phyloP scores from a whole-genome alignment of 345 rosid genomes.

The rapeseed (Brassica napus) region Da-Ae NC_063450.1:49141501-49142000 shows the following conservation, averaged over 20 bases:
- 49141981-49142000: background rate
- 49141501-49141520: background rate
- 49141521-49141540: background rate
- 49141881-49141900: constrained; percentile 55
- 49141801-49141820: background rate
- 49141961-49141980: background rate
- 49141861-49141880: constrained; percentile 51
- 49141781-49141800: background rate
- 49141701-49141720: background rate
- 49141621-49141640: background rate
- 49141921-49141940: constrained; percentile 47
- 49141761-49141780: background rate
- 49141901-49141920: constrained; percentile 42
- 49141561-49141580: background rate
- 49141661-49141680: background rate
- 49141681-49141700: constrained; percentile 8
- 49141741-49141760: background rate
- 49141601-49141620: background rate
- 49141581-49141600: background rate
- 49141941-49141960: constrained; percentile 43
- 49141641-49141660: background rate
- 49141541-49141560: background rate
- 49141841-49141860: constrained; percentile 73
- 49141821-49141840: constrained; percentile 41
- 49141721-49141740: constrained; percentile 4